Conservation (phyloP, 441 rosid species). For the Bruguiera hainesii region DNA sequence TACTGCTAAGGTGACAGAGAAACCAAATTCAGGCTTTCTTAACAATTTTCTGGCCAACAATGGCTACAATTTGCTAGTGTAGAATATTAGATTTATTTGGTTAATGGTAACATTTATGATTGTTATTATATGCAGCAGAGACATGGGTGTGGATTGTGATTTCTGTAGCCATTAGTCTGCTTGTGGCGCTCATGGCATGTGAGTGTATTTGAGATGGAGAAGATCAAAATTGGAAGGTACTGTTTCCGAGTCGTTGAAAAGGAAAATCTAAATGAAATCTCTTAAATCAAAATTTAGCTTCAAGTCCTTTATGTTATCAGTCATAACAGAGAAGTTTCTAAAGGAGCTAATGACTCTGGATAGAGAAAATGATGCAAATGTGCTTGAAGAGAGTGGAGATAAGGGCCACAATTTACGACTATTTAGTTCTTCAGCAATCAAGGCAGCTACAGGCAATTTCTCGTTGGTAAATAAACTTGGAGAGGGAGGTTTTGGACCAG, state of each 20-base stretch:
- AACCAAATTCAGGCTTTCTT: no score
- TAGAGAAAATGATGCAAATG: neutral
- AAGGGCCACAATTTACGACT: neutral
- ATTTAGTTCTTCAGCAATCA: neutral
- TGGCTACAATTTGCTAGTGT: no score
- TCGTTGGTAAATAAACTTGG: constrained; percentile 19
- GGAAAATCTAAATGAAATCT: no score
- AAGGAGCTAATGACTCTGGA: neutral
- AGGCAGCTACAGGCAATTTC: constrained; percentile 7
- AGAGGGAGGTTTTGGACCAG: constrained; percentile 24
- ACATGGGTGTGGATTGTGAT: constrained; percentile 7
- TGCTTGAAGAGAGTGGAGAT: no score
- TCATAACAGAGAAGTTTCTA: neutral
- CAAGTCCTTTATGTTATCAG: neutral
- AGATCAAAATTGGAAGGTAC: constrained; percentile 1
- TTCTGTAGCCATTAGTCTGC: constrained; percentile 4
- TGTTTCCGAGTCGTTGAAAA: neutral
- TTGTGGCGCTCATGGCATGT: neutral
- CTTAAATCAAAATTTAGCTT: neutral
- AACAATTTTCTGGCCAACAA: no score
- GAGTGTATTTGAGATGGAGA: constrained; percentile 7
- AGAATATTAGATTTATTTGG: no score
- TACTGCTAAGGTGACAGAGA: no score
- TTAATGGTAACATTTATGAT: no score
- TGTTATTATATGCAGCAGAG: neutral